Conservation (phyloP, 768 basidiomycete genomes). For the Suillus cothurnatus region DNA sequence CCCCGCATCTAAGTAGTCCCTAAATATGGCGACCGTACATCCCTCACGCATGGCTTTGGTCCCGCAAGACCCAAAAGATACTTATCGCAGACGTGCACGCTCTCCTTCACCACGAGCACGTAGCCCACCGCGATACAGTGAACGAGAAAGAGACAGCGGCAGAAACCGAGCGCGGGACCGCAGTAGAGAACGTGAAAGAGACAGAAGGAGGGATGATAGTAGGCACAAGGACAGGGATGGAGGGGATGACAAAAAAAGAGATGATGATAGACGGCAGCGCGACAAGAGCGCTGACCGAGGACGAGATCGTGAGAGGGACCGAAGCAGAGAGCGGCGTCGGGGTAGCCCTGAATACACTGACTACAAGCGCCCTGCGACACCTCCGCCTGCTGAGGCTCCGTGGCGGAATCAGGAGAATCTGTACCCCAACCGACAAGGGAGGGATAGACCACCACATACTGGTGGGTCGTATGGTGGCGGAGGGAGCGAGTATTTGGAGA, state of each 20-base stretch:
- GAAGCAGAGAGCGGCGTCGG: conserved; percentile 35
- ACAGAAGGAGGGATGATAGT: conserved; percentile 19
- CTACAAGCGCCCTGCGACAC: conserved; percentile 49
- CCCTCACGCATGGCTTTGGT: conserved; percentile 73
- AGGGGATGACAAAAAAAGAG: conserved; percentile 21
- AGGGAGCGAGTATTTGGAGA: conserved; percentile 61
- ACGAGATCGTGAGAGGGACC: conserved; percentile 23
- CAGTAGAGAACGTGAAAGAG: neutral
- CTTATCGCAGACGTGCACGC: conserved; percentile 34
- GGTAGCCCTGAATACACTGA: conserved; percentile 65
- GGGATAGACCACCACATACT: conserved; percentile 31
- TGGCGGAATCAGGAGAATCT: conserved; percentile 56
- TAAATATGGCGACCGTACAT: conserved; percentile 70
- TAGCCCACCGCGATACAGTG: conserved; percentile 8
- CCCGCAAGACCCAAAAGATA: conserved; percentile 41
- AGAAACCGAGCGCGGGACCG: conserved; percentile 23
- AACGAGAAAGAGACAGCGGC: conserved; percentile 15
- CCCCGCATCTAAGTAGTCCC: neutral
- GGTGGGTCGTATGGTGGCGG: conserved; percentile 35
- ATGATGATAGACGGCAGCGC: conserved; percentile 16
- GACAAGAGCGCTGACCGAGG: neutral
- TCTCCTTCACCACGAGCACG: conserved; percentile 44
- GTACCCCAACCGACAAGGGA: conserved; percentile 48
- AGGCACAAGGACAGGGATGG: conserved; percentile 26
- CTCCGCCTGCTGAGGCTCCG: conserved; percentile 38